A percentile compares a stretch with the other conserved stretches of the same genome.
Evolutionary conservation across 176 grass and related monocot species (phyloP).

Genomic region (Aegilops longissima): DNA sequence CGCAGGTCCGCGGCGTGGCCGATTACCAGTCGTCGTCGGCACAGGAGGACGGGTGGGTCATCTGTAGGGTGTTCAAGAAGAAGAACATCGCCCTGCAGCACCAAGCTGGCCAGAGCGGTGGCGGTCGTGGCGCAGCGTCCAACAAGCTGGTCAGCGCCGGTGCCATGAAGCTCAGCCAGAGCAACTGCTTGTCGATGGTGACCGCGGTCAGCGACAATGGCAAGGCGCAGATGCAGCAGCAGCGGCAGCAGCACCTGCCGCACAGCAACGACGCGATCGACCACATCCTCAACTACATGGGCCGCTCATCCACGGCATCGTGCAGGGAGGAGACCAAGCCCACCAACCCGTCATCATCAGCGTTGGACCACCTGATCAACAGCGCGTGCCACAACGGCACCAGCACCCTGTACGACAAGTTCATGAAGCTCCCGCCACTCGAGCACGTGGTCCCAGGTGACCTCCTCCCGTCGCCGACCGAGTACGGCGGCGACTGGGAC

Average conservation of each 20-base stretch:
- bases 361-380: not conserved
- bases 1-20: constrained; percentile 29
- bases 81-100: constrained; percentile 42
- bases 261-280: constrained; percentile 57
- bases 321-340: constrained; percentile 62
- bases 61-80: constrained; percentile 93
- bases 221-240: constrained; percentile 33
- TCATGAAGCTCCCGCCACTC: constrained; percentile 72
- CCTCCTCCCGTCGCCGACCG: not conserved
- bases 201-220: constrained; percentile 20
- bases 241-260: constrained; percentile 27
- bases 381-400: not conserved
- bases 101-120: constrained; percentile 27
- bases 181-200: constrained; percentile 49
- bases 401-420: constrained; percentile 43
- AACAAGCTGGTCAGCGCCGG: not conserved
- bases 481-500: constrained; percentile 52
- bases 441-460: constrained; percentile 32
- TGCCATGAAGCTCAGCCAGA: constrained; percentile 26
- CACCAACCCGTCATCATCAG: not conserved
- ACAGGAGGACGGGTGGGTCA: constrained; percentile 89
- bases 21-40: constrained; percentile 32
- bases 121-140: not conserved
- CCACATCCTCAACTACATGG: constrained; percentile 75
- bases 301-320: not conserved